These are phyloP conservation scores for Tetrapisispora fleetii DNA, from an alignment of 805 yeast genomes.

Conservation along the genomic window DNA sequence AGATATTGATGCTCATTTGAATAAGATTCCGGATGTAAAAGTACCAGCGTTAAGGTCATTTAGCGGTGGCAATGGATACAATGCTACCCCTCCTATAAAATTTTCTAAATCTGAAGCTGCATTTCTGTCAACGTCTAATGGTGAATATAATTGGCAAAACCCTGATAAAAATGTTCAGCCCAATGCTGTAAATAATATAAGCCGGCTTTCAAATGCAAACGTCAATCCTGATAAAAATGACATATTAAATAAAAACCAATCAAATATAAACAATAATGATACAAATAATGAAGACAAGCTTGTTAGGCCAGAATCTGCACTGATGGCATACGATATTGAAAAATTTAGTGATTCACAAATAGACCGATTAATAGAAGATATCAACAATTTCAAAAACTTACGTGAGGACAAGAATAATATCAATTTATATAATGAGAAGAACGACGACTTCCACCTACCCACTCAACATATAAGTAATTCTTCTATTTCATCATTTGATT, in stretches of 20 bases:
- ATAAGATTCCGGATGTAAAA: background rate
- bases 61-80: conserved; percentile 1
- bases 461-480: conserved; percentile 15
- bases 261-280: background rate
- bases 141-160: background rate
- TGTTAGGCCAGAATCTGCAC: background rate
- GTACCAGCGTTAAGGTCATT: background rate
- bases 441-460: conserved; percentile 5
- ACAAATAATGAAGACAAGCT: background rate
- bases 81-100: conserved; percentile 3
- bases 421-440: background rate
- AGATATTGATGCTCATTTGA: background rate
- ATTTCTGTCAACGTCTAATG: background rate
- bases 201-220: background rate
- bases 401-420: background rate
- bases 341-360: conserved; percentile 2
- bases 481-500: conserved; percentile 19
- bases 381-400: background rate
- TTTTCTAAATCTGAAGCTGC: background rate
- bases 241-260: background rate
- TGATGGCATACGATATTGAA: background rate
- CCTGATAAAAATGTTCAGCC: too few relatives aligned
- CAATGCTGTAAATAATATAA: background rate
- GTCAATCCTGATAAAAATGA: background rate
- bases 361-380: background rate